These are phyloP conservation scores for Xerocomellus intermedius DNA, from an alignment of 768 basidiomycete species.

Conservation along the genomic window DNA sequence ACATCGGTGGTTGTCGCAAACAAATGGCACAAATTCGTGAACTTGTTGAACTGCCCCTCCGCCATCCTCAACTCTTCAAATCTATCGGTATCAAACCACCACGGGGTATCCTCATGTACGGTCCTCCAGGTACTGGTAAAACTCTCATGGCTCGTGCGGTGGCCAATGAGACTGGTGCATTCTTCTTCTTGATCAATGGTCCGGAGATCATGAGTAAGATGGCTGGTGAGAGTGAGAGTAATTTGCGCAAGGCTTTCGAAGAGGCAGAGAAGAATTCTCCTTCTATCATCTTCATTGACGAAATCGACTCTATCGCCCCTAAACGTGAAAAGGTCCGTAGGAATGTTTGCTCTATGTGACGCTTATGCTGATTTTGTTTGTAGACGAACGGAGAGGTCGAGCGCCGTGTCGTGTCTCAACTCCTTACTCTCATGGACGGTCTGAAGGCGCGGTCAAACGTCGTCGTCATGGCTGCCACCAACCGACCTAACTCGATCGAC, in stretches of 20 bases:
- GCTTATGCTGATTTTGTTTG: not conserved
- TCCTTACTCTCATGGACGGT: slow-evolving; percentile 98
- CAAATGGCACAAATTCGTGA: slow-evolving; percentile 99
- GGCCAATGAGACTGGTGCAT: slow-evolving; percentile 98
- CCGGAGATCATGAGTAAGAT: slow-evolving; percentile 99
- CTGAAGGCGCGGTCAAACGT: slow-evolving; percentile 98
- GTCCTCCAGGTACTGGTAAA: slow-evolving; percentile 99
- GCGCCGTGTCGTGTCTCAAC: slow-evolving; percentile 97
- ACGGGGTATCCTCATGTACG: slow-evolving; percentile 97
- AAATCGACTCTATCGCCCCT: slow-evolving; percentile 98
- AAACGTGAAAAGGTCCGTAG: slow-evolving; percentile 92
- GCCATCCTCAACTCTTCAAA: slow-evolving; percentile 99
- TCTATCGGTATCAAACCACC: slow-evolving; percentile 99
- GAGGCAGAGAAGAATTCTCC: slow-evolving; percentile 99
- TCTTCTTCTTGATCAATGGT: slow-evolving; percentile 99
- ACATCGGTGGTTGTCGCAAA: slow-evolving; percentile 98
- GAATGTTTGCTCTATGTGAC: not conserved
- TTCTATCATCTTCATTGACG: slow-evolving; percentile 99
- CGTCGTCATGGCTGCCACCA: slow-evolving; percentile 99
- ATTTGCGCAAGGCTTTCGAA: slow-evolving; percentile 97
- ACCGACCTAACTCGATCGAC: slow-evolving; percentile 98
- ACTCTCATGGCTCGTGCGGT: slow-evolving; percentile 99
- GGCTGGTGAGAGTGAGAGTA: slow-evolving; percentile 98
- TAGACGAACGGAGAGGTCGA: slow-evolving; percentile 99
- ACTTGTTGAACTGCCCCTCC: slow-evolving; percentile 95